These are phyloP conservation scores for Cryptosporidium ubiquitum DNA, from an alignment of 169 alveolate species.

Conservation along the genomic window DNA sequence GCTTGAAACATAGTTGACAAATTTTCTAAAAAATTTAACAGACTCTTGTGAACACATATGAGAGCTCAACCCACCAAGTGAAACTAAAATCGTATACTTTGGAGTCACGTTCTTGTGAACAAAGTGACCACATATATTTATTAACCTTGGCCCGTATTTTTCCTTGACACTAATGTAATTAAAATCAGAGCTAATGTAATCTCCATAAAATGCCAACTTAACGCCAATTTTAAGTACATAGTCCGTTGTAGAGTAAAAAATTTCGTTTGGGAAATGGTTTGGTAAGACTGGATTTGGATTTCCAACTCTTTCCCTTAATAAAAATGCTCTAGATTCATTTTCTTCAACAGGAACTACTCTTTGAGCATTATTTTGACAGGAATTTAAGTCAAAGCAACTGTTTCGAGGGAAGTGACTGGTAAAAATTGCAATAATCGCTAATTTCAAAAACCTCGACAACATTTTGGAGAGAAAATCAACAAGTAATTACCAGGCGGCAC, in stretches of 20 bases:
- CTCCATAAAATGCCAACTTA: conserved; percentile 38
- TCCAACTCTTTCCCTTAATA: background rate
- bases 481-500: background rate
- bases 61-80: conserved; percentile 32
- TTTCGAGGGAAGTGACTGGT: background rate
- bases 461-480: background rate
- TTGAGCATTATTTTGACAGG: background rate
- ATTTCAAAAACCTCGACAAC: background rate
- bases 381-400: background rate
- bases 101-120: conserved; percentile 16
- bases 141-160: conserved; percentile 29
- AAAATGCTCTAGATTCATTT: background rate
- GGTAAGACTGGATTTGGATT: background rate
- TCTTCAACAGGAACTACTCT: background rate
- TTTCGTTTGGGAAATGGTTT: conserved; percentile 11
- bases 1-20: conserved; percentile 1
- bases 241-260: conserved; percentile 6
- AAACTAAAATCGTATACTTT: conserved; percentile 35
- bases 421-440: background rate
- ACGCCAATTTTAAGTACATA: conserved; percentile 1
- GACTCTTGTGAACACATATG: conserved; percentile 19
- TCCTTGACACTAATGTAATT: background rate
- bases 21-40: conserved; percentile 28
- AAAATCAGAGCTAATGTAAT: conserved; percentile 23
- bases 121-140: conserved; percentile 44